phyloP scores from a whole-genome alignment of 2,329 filamentous ascomycete genomes.

The Scopulariopsis brevicaulis region DNA sequence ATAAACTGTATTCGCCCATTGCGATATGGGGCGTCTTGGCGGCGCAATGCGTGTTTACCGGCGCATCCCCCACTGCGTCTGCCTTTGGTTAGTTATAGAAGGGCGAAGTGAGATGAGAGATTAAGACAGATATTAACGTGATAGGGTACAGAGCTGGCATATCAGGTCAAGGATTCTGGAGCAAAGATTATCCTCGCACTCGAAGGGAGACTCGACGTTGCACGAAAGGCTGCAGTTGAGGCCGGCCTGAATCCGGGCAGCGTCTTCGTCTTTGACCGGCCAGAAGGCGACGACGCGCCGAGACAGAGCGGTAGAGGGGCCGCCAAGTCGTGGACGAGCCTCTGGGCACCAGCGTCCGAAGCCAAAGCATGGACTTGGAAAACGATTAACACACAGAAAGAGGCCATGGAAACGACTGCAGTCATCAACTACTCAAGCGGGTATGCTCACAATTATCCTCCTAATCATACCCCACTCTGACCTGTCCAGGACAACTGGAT shows the following conservation, averaged over 20 bases:
- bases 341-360: neutral
- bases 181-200: neutral
- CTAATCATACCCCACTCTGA: constrained; percentile 31
- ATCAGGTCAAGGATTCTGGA: neutral
- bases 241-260: neutral
- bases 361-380: neutral
- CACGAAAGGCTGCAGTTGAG: neutral
- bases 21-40: neutral
- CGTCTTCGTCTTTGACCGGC: neutral
- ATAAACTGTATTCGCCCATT: neutral
- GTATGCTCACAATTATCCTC: neutral
- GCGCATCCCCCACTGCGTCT: neutral
- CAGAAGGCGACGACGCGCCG: neutral
- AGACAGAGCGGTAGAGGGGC: neutral
- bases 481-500: constrained; percentile 37
- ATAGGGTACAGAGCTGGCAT: neutral
- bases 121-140: neutral
- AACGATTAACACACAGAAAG: neutral
- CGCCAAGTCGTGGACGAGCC: neutral
- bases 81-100: neutral
- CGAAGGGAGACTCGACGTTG: neutral
- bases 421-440: neutral
- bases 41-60: neutral
- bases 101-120: neutral
- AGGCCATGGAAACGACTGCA: neutral